These are phyloP conservation scores for Bassia scoparia DNA, from an alignment of 148 eudicot species.

Conservation along the genomic window DNA sequence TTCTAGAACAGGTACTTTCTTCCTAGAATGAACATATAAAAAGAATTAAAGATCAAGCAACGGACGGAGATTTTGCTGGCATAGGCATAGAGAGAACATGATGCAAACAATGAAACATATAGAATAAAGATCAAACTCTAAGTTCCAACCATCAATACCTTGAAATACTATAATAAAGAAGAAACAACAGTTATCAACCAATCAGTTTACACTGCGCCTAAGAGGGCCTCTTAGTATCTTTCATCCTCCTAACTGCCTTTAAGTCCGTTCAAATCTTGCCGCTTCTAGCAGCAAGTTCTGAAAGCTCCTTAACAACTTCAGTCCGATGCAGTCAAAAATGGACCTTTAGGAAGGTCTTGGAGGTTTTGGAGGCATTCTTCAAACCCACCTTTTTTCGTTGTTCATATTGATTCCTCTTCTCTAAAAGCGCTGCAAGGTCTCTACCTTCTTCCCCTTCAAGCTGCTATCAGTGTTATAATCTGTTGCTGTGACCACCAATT, in stretches of 20 bases:
- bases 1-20: not conserved
- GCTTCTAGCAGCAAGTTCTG: constrained; percentile 56
- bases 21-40: not conserved
- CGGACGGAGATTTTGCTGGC: not conserved
- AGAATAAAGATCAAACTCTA: not conserved
- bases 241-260: constrained; percentile 58
- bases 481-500: constrained; percentile 19
- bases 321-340: constrained; percentile 49
- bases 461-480: constrained; percentile 33
- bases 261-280: constrained; percentile 54
- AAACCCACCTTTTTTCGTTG: constrained; percentile 35
- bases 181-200: constrained; percentile 48
- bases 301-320: constrained; percentile 59
- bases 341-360: constrained; percentile 81
- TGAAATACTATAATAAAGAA: constrained; percentile 50
- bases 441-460: constrained; percentile 31
- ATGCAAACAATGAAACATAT: not conserved
- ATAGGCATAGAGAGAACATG: not conserved
- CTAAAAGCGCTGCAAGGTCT: constrained; percentile 35
- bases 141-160: constrained; percentile 40
- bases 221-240: constrained; percentile 42
- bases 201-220: constrained; percentile 42
- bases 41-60: not conserved
- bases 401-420: constrained; percentile 41
- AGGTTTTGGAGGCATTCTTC: constrained; percentile 64